A percentile compares a stretch with the other conserved stretches of the same genome.
These are phyloP conservation scores for Chlamydomonas incerta DNA, from an alignment of 139 green algal genomes.

Conservation along the genomic window DNA sequence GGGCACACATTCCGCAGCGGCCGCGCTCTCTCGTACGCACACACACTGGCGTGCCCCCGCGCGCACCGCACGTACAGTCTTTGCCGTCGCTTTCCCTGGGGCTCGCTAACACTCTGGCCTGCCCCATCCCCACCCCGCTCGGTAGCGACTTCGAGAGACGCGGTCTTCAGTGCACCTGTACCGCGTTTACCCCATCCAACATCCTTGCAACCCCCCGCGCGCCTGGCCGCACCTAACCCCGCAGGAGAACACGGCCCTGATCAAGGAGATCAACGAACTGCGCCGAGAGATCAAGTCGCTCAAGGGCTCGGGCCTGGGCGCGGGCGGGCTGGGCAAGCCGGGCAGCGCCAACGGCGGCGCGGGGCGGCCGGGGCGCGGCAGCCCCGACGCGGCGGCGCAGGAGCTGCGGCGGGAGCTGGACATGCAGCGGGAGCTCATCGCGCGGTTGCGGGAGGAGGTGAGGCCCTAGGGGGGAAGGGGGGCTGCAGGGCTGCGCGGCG, in stretches of 20 bases:
- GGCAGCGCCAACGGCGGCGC: neutral
- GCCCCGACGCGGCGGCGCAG: constrained; percentile 1
- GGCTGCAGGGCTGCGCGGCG: too few species aligned
- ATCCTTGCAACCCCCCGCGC: neutral
- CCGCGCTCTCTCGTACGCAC: too few species aligned
- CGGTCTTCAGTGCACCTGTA: too few species aligned
- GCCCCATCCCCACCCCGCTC: too few species aligned
- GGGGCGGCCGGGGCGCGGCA: neutral
- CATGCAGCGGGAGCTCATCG: constrained; percentile 65
- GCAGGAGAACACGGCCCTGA: constrained; percentile 87
- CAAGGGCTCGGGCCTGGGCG: neutral
- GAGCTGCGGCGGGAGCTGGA: constrained; percentile 52
- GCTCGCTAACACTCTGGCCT: too few species aligned
- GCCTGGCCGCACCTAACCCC: neutral
- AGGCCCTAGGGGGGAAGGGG: too few species aligned
- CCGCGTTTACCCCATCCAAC: neutral
- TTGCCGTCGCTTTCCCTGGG: too few species aligned
- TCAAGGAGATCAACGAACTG: constrained; percentile 93
- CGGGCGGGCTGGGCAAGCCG: neutral
- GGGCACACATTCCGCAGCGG: too few species aligned
- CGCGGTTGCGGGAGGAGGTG: constrained; percentile 52
- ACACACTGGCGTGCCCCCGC: too few species aligned
- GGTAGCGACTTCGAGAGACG: neutral
- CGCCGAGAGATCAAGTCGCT: constrained; percentile 78
- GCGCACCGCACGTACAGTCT: too few species aligned